Evolutionary conservation across 768 basidiomycete genomes (phyloP).

Genomic region (Pisolithus tinctorius): DNA sequence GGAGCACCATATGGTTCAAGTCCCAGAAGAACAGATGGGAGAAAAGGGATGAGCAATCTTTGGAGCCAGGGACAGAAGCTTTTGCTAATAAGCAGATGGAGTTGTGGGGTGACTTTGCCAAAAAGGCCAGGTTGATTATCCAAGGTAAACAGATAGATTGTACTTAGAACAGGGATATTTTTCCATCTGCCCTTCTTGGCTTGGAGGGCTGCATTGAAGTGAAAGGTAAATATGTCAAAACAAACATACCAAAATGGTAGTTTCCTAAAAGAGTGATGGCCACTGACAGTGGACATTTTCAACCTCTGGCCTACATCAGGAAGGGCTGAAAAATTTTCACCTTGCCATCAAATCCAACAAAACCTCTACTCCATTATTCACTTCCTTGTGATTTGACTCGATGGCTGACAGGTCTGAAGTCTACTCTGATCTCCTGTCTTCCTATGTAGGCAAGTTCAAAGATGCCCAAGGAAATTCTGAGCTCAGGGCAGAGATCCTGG

Average conservation of each 20-base stretch:
- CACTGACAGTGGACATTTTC: background rate
- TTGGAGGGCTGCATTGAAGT: background rate
- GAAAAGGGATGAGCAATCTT: background rate
- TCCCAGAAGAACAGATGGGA: background rate
- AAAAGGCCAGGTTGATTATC: background rate
- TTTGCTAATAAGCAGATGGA: background rate
- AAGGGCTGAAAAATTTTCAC: background rate
- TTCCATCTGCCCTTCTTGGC: background rate
- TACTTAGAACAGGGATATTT: background rate
- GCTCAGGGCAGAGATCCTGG: background rate
- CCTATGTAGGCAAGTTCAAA: background rate
- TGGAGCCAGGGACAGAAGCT: background rate
- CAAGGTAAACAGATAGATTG: background rate
- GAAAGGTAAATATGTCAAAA: background rate
- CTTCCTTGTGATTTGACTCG: background rate
- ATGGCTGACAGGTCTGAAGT: background rate
- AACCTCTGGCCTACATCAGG: background rate
- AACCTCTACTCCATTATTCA: background rate
- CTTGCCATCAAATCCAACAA: background rate
- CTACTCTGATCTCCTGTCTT: background rate
- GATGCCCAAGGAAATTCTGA: background rate
- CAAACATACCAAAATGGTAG: background rate
- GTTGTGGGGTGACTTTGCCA: background rate
- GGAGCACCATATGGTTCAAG: slow-evolving; percentile 10
- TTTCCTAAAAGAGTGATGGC: background rate